Conservation (phyloP, 73 alveolate species). For the Loxodes magnus region DNA sequence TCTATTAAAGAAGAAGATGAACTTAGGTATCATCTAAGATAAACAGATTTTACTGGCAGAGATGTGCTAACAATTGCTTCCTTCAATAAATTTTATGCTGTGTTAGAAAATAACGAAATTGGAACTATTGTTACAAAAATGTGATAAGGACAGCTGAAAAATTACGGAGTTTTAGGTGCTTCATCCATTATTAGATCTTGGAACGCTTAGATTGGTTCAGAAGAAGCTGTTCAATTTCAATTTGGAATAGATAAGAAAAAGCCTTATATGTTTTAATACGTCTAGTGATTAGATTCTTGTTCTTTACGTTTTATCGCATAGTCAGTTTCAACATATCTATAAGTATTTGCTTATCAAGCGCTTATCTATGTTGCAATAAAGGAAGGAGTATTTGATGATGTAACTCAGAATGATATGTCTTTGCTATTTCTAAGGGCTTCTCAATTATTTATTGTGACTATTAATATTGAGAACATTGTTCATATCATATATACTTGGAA, state of each 20-base stretch:
- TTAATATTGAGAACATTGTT: constrained; percentile 20
- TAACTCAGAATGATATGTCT: constrained; percentile 5
- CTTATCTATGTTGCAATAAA: constrained; percentile 28
- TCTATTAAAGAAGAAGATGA: constrained; percentile 39
- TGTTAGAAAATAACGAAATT: constrained; percentile 43
- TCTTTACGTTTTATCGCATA: constrained; percentile 24
- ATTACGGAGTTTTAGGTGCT: constrained; percentile 29
- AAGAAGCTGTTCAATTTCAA: constrained; percentile 26
- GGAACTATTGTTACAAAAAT: constrained; percentile 45
- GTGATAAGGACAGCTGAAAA: constrained; percentile 45
- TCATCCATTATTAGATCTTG: constrained; percentile 31
- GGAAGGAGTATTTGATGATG: constrained; percentile 30
- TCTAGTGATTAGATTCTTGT: constrained; percentile 34
- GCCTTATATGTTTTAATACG: constrained; percentile 43
- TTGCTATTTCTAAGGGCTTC: constrained; percentile 16
- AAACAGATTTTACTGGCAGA: constrained; percentile 47
- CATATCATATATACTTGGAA: constrained; percentile 20
- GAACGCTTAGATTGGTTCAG: constrained; percentile 19
- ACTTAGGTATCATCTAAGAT: constrained; percentile 34
- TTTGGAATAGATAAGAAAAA: constrained; percentile 30
- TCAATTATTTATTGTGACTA: constrained; percentile 24
- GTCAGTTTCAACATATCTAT: constrained; percentile 11
- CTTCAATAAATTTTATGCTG: constrained; percentile 24
- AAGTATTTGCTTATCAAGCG: constrained; percentile 18
- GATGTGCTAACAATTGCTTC: constrained; percentile 38